Percentiles rank a stretch among this genome's conserved stretches.
Conservation (phyloP, 805 yeast genomes). For the Suhomyces pyralidae region DNA sequence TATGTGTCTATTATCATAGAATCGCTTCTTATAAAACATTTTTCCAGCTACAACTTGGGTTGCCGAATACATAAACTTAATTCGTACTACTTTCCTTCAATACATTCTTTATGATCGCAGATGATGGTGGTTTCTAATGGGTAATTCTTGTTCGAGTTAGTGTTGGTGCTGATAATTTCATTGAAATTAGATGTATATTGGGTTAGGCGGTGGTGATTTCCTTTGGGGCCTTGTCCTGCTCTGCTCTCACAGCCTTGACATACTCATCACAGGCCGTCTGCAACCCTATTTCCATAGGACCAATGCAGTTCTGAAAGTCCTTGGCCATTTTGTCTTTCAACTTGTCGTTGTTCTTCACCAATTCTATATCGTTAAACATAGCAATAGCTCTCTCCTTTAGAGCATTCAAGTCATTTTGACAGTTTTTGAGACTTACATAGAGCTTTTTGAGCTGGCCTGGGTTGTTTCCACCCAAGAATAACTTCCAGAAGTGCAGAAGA, state of each 20-base stretch:
- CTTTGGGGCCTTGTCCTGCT: conserved; percentile 5
- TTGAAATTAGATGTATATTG: no score
- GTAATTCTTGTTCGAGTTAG: no score
- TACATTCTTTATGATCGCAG: no score
- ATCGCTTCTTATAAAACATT: no score
- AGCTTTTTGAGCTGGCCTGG: conserved; percentile 37
- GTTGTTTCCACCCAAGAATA: conserved; percentile 34
- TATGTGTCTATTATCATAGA: no score
- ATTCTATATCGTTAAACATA: conserved; percentile 12
- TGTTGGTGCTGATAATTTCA: no score
- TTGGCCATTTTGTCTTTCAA: conserved; percentile 29
- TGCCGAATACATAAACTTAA: no score
- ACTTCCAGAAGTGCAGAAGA: conserved; percentile 42
- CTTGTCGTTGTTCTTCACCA: conserved; percentile 26
- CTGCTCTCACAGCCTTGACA: conserved; percentile 24
- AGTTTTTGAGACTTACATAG: conserved; percentile 34
- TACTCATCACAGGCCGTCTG: conserved; percentile 36
- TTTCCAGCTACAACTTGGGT: no score
- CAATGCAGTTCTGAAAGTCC: conserved; percentile 32
- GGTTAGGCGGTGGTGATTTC: no score
- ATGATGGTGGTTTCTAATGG: no score
- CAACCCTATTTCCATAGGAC: conserved; percentile 30
- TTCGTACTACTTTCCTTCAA: no score
- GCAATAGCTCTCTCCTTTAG: conserved; percentile 22
- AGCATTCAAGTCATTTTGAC: conserved; percentile 26